phyloP scores from a whole-genome alignment of 345 rosid genomes.

The Citrus maxima region DNA sequence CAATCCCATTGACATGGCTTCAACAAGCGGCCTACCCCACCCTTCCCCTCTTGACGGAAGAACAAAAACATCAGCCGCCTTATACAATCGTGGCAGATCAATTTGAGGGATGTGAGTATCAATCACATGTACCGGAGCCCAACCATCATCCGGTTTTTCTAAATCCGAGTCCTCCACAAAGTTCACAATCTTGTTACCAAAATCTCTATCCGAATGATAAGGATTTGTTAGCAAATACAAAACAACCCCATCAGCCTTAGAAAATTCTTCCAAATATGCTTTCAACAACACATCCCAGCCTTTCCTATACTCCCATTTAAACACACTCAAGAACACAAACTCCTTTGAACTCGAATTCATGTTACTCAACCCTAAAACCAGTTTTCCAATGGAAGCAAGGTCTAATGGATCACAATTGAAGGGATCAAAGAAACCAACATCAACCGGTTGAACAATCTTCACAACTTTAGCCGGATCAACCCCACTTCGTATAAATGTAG shows the following conservation, averaged over 20 bases:
- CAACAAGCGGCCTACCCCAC: conserved; percentile 78
- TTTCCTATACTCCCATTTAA: conserved; percentile 87
- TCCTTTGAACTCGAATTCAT: conserved; percentile 20
- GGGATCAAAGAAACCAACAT: conserved; percentile 70
- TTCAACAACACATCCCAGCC: conserved; percentile 86
- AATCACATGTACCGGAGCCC: conserved; percentile 57
- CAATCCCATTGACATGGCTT: conserved; percentile 90
- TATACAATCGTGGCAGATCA: conserved; percentile 68
- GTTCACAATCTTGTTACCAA: conserved; percentile 68
- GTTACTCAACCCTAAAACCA: conserved; percentile 44
- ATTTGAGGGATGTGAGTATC: conserved; percentile 64
- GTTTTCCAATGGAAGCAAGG: conserved; percentile 32
- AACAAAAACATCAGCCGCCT: conserved; percentile 79
- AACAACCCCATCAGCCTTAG: conserved; percentile 46
- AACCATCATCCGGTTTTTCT: conserved; percentile 40
- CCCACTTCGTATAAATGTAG: conserved; percentile 66
- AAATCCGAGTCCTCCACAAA: conserved; percentile 46
- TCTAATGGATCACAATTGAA: conserved; percentile 46
- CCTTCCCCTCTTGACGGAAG: conserved; percentile 90
- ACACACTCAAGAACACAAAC: conserved; percentile 80
- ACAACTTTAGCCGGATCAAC: conserved; percentile 75
- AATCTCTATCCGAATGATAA: conserved; percentile 60
- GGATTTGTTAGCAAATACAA: conserved; percentile 72
- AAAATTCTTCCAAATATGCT: conserved; percentile 70
- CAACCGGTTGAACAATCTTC: conserved; percentile 77